Base-by-base conservation (phyloP, 352 stramenopile genomes). In the Pythium coloratum region DNA sequence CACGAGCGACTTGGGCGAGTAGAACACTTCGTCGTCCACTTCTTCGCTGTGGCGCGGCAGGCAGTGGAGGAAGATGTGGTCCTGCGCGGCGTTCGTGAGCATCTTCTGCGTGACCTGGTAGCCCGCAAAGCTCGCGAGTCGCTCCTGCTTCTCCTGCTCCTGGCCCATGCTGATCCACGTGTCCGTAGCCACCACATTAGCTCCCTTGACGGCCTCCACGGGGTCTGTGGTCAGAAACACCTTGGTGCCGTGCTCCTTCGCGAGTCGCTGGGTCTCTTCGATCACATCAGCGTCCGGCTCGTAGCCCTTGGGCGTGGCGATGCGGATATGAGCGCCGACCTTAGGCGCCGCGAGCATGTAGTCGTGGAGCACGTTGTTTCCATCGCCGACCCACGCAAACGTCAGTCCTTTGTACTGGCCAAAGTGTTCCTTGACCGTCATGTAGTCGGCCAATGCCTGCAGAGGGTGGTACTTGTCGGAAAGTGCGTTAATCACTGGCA, bases 401-500 rank as follows among this genome's bases (percentile, higher is more conserved):
- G 94, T 99, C 49, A 98, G 91, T 6, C 94, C 95, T 20, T 94
- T 75, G 24, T 94, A 71, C 55, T 81, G 77, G 36, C 89, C 89
- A 67, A 97, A 97, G 64, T 94, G 88, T 64, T 97, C 86, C 73
- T 98, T 93, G 46, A 99, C 85, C 3, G 97, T 99, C 91, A 99
- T 95, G 50, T 98, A 91, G 81, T 99, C 97, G 1, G 97, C 97
- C 44, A 99, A 82, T 62, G 97, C 98, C 76, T 99, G 97, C 33
- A 99, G 82, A 24, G 97, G 97, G 76, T 99, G 97, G 76, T 99
- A 97, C 76, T 98, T 95, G 72, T 99, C 97, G 66, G 88, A 98
- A 8, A 99, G 84, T 24, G 97, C 97, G 71, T 99, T 99, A 76
- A 99, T 99, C 34, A 99, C 94, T 50, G 97, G 97, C 42, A 99